Percentiles rank a stretch among this genome's conserved stretches.
Conservation (phyloP, 257 asterid genomes). For the Plantago major region DNA sequence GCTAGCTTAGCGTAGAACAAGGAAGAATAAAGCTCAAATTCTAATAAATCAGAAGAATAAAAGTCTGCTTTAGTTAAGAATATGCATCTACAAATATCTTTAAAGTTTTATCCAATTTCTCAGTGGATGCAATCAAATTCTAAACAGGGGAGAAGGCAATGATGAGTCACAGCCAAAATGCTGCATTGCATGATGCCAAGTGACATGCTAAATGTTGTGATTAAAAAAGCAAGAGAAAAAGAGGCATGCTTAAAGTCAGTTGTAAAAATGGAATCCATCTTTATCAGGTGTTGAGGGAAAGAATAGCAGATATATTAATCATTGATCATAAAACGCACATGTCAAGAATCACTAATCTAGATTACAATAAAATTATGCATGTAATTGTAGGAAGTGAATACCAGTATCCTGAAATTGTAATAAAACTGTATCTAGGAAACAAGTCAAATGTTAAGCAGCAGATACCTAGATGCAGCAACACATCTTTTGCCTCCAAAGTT, state of each 20-base stretch:
- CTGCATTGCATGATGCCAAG: conserved; percentile 1
- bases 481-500: conserved; percentile 86
- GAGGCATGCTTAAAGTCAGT: background rate
- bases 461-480: conserved; percentile 91
- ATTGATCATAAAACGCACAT: no score
- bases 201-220: background rate
- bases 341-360: no score
- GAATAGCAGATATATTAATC: background rate
- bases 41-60: background rate
- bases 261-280: background rate
- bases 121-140: conserved; percentile 5
- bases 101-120: conserved; percentile 2
- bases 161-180: no score
- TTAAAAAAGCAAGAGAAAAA: conserved; percentile 9
- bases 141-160: conserved; percentile 10
- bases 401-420: no score
- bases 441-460: conserved; percentile 21
- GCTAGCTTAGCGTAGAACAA: conserved; percentile 25
- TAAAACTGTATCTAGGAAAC: no score
- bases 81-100: no score
- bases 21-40: conserved; percentile 1
- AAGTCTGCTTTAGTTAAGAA: background rate
- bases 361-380: no score
- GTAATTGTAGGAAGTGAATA: no score
- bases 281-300: background rate